A percentile compares a stretch with the other conserved stretches of the same genome.
Conservation (phyloP, 805 yeast species). For the Torulaspora franciscae region DNA sequence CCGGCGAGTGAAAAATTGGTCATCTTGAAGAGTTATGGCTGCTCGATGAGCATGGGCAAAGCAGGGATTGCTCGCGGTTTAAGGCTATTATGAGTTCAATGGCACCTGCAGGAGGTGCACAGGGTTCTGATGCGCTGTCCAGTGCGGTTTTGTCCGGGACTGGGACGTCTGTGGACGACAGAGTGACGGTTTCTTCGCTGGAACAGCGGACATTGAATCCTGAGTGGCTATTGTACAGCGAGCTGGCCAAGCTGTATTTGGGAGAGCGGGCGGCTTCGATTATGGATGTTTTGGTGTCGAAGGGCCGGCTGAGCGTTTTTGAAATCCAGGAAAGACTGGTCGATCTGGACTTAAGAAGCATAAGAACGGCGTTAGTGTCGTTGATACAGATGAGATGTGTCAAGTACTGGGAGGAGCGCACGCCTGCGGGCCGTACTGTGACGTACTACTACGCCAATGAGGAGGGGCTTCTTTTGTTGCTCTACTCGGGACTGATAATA, state of each 20-base stretch:
- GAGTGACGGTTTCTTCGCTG: conserved; percentile 22
- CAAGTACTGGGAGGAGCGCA: conserved; percentile 52
- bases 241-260: conserved; percentile 48
- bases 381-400: conserved; percentile 77
- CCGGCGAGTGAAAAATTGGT: neutral
- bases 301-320: conserved; percentile 58
- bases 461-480: conserved; percentile 54
- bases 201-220: conserved; percentile 56
- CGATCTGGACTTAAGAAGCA: conserved; percentile 44
- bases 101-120: neutral
- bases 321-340: conserved; percentile 47
- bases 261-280: conserved; percentile 73
- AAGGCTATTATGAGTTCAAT: conserved; percentile 3
- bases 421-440: conserved; percentile 25
- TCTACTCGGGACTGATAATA: conserved; percentile 76
- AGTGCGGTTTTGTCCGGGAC: neutral
- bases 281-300: conserved; percentile 54
- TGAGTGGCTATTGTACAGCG: conserved; percentile 52
- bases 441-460: conserved; percentile 58
- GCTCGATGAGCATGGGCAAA: conserved; percentile 1
- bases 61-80: neutral
- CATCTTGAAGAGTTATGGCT: neutral
- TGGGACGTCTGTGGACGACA: neutral
- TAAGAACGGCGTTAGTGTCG: conserved; percentile 66
- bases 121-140: neutral